Evolutionary conservation across 495 filamentous ascomycete genomes (phyloP), one percentile per base, ranked within the genome.

Genomic region (Letharia lupina): DNA sequence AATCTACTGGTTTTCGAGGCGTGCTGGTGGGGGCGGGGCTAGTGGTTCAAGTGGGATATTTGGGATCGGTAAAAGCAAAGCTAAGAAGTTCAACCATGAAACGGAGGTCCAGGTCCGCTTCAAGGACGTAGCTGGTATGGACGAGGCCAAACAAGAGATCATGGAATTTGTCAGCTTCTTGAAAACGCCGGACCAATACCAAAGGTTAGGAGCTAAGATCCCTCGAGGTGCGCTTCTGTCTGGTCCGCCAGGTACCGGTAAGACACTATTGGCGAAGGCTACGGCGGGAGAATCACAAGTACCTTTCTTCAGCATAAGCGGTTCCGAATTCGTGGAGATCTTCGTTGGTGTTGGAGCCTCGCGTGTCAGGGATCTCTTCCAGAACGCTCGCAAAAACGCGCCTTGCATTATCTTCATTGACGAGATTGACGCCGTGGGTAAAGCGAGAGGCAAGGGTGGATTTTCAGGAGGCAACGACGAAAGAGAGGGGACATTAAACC

Each of bases 361-460:
- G 13, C 86, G 94, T 73, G 94, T 98, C 52, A 85, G 94, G 73
- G 94, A 98, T 76, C 83, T 98, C 47, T 98, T 98, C 70, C 88
- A 91, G 57, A 96, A 90, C 69, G 94, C 94, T 15, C 84, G 95
- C 50, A 97, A 96, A 80, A 94, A 92, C 76, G 89, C 95, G 6
- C 94, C 94, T 4, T 98, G 94, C 78, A 98, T 98, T 75, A 94
- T 98, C 75, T 98, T 98, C 80, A 96, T 98, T 70, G 94, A 98
- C 73, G 94, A 98, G 78, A 98, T 98, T 67, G 94, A 98, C 78
- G 94, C 94, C 44, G 96, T 98, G 72, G 94, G 94, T 73, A 92
- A 91, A 75, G 87, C 92, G 45, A 86, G 94, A 77, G 80, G 87
- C 2, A 91, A 91, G 69, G 79, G 81, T 47, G 86, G 82, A 68